Evolutionary conservation across 306 rosid genomes (phyloP).

Genomic region (Adenanthera pavonina): DNA sequence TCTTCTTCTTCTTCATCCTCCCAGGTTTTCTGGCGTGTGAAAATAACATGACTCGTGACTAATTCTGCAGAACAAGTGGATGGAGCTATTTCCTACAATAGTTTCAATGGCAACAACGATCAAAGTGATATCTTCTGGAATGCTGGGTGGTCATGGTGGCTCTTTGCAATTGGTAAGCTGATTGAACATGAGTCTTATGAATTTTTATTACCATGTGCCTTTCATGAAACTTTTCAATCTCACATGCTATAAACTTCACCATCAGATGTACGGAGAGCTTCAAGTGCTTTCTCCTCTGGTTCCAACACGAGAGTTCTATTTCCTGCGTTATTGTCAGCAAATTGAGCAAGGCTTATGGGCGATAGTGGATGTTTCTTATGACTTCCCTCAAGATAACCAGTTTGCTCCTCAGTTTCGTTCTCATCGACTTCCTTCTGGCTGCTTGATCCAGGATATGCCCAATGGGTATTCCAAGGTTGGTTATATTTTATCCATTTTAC

Average conservation of each 20-base stretch:
- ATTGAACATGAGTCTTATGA: conserved; percentile 3
- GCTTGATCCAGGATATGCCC: conserved; percentile 94
- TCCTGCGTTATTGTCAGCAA: conserved; percentile 86
- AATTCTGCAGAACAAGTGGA: conserved; percentile 77
- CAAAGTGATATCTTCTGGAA: conserved; percentile 78
- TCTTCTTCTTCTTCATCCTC: not conserved
- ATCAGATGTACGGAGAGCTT: conserved; percentile 84
- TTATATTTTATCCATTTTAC: not conserved
- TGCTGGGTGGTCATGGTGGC: conserved; percentile 75
- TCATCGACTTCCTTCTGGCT: conserved; percentile 86
- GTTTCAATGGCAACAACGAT: conserved; percentile 79
- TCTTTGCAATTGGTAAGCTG: conserved; percentile 76
- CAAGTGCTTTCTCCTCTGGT: conserved; percentile 86
- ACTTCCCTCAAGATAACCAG: conserved; percentile 74
- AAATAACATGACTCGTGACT: not conserved
- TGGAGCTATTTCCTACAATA: conserved; percentile 83
- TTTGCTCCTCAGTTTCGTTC: conserved; percentile 61
- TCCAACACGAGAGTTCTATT: conserved; percentile 78
- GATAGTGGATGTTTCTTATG: conserved; percentile 78
- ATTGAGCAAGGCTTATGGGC: conserved; percentile 92
- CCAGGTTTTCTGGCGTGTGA: not conserved
- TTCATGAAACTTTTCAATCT: not conserved
- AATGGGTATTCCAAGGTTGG: conserved; percentile 88
- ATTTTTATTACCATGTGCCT: not conserved
- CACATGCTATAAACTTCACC: not conserved